These are phyloP conservation scores for Chaetoscypha palmicola DNA, from an alignment of 2,329 filamentous ascomycete genomes.

Conservation along the genomic window DNA sequence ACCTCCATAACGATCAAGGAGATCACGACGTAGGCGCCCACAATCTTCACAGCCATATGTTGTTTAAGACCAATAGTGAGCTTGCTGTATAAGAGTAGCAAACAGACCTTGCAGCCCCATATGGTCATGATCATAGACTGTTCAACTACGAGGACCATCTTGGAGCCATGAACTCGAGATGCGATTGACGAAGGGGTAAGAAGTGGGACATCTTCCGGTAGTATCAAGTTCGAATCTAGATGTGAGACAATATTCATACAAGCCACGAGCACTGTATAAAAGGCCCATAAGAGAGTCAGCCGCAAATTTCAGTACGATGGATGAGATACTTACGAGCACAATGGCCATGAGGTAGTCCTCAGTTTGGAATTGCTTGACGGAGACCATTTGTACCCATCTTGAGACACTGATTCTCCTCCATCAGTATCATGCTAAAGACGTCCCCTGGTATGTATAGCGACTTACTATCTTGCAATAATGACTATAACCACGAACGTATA, in stretches of 20 bases:
- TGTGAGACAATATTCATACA: constrained; percentile 47
- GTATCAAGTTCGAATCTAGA: constrained; percentile 54
- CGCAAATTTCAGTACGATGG: neutral
- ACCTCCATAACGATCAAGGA: constrained; percentile 46
- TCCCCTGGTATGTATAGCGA: neutral
- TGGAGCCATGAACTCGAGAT: constrained; percentile 41
- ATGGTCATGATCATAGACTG: constrained; percentile 54
- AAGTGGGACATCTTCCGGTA: constrained; percentile 36
- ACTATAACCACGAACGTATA: neutral
- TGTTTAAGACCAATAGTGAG: constrained; percentile 45
- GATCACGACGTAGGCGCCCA: constrained; percentile 41
- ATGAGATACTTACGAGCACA: constrained; percentile 37
- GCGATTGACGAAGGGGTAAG: constrained; percentile 37
- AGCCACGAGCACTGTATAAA: constrained; percentile 49
- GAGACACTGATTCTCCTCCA: constrained; percentile 28
- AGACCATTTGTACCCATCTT: constrained; percentile 36
- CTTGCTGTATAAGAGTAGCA: constrained; percentile 50
- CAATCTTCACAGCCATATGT: constrained; percentile 41
- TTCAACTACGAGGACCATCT: constrained; percentile 56
- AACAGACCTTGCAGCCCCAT: constrained; percentile 49
- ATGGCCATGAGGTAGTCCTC: constrained; percentile 52
- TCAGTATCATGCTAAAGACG: neutral
- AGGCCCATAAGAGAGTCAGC: constrained; percentile 28
- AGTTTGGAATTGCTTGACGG: constrained; percentile 42
- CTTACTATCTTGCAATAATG: neutral